Conservation (phyloP, 768 basidiomycete species). For the Tricholoma saponaceum region DNA sequence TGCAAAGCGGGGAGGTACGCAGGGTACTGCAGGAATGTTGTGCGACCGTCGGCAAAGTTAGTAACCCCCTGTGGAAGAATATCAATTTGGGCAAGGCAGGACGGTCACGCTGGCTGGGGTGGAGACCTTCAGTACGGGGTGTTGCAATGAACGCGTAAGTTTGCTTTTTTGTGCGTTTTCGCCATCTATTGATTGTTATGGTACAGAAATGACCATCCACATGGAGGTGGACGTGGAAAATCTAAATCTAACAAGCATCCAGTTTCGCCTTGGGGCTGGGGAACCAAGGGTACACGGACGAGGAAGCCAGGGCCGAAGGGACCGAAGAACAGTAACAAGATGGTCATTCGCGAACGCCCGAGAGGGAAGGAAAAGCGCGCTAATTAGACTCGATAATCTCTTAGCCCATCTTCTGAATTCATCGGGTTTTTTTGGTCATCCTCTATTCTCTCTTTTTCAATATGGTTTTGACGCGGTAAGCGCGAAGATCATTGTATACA, state of each 20-base stretch:
- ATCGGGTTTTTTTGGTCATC: neutral
- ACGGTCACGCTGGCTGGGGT: constrained; percentile 79
- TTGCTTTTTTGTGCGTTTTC: constrained; percentile 5
- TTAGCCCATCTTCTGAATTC: constrained; percentile 3
- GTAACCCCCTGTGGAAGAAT: constrained; percentile 88
- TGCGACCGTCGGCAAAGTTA: constrained; percentile 89
- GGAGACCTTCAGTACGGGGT: constrained; percentile 84
- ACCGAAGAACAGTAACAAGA: constrained; percentile 82
- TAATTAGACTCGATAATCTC: constrained; percentile 26
- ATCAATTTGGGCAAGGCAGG: constrained; percentile 90
- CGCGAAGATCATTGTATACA: too few relatives aligned
- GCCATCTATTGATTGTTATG: constrained; percentile 1
- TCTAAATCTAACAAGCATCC: constrained; percentile 96
- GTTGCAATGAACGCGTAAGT: constrained; percentile 95
- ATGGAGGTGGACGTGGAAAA: constrained; percentile 97
- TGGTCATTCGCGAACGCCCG: constrained; percentile 80
- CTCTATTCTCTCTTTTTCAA: neutral
- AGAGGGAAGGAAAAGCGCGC: constrained; percentile 57
- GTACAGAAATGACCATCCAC: constrained; percentile 80
- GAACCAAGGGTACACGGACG: constrained; percentile 89
- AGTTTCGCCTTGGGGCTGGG: constrained; percentile 89
- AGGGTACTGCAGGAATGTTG: constrained; percentile 76
- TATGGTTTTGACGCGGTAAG: too few relatives aligned
- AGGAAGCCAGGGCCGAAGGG: constrained; percentile 90
- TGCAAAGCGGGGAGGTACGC: constrained; percentile 92